phyloP scores from a whole-genome alignment of 495 filamentous ascomycete species.

The Thermochaetoides thermophila region DNA sequence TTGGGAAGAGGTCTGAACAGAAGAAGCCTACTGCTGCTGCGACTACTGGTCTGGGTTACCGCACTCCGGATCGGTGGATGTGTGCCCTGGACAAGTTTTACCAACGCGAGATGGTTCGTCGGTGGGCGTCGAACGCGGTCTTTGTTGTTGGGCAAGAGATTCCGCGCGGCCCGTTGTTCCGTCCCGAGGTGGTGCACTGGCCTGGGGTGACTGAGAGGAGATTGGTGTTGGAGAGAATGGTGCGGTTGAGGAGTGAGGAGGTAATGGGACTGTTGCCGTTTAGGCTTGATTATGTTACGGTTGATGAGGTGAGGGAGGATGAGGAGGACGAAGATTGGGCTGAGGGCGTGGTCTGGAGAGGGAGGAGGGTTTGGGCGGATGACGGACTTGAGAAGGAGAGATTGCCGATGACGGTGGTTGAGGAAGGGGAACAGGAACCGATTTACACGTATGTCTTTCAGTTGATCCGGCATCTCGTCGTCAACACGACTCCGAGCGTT shows the following conservation, averaged over 20 bases:
- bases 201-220: too few relatives aligned
- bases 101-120: not conserved
- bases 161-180: not conserved
- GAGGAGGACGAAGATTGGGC: too few relatives aligned
- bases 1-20: too few relatives aligned
- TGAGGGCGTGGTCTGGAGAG: too few relatives aligned
- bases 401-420: not conserved
- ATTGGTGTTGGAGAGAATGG: not conserved
- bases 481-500: too few relatives aligned
- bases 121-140: not conserved
- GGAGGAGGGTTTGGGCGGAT: not conserved
- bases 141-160: constrained; percentile 1
- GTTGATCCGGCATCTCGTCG: not conserved
- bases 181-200: not conserved
- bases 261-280: not conserved
- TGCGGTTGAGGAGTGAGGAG: not conserved
- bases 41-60: too few relatives aligned
- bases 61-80: too few relatives aligned
- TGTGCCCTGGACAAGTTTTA: not conserved
- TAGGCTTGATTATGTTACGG: constrained; percentile 1
- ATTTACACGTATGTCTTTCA: not conserved
- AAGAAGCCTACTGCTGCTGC: too few relatives aligned
- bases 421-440: not conserved
- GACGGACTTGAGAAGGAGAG: constrained; percentile 2
- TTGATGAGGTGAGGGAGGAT: not conserved